Conservation (phyloP, 108 stramenopile species). For the Licmophora abbreviata region DNA sequence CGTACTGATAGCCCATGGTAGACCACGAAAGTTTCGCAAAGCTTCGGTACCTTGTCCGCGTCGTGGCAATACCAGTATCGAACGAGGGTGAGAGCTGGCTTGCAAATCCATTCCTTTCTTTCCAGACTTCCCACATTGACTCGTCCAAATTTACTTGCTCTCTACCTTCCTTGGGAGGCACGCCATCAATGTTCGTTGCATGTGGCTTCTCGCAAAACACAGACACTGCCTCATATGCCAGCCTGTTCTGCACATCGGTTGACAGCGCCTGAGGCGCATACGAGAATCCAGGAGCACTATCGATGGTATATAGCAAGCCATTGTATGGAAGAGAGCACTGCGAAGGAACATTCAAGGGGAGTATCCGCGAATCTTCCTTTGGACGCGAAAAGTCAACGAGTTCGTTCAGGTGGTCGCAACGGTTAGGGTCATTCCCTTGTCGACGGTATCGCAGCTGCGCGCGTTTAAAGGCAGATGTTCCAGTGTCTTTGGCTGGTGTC, state of each 20-base stretch:
- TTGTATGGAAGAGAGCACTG: constrained; percentile 11
- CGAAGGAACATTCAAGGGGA: constrained; percentile 2
- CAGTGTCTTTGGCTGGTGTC: no score
- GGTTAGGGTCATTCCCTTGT: constrained; percentile 7
- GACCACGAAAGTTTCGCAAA: constrained; percentile 58
- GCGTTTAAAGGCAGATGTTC: constrained; percentile 22
- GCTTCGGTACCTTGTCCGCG: constrained; percentile 1
- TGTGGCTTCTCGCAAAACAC: constrained; percentile 50
- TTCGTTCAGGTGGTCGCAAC: constrained; percentile 21
- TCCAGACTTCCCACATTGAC: constrained; percentile 39
- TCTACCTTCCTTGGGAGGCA: constrained; percentile 28
- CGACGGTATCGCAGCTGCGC: constrained; percentile 29
- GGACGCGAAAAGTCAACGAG: constrained; percentile 17
- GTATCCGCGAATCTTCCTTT: constrained; percentile 6
- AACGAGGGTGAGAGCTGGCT: background rate
- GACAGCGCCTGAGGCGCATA: constrained; percentile 43
- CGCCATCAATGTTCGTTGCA: constrained; percentile 44
- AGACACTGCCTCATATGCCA: constrained; percentile 31
- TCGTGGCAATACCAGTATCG: background rate
- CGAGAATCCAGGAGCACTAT: constrained; percentile 28
- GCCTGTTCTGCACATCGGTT: constrained; percentile 12
- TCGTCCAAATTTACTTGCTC: constrained; percentile 5
- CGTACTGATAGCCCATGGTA: constrained; percentile 62
- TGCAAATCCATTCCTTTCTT: constrained; percentile 9
- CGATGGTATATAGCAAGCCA: constrained; percentile 21